phyloP scores from a whole-genome alignment of 441 rosid genomes.

The Hura crepitans region DNA sequence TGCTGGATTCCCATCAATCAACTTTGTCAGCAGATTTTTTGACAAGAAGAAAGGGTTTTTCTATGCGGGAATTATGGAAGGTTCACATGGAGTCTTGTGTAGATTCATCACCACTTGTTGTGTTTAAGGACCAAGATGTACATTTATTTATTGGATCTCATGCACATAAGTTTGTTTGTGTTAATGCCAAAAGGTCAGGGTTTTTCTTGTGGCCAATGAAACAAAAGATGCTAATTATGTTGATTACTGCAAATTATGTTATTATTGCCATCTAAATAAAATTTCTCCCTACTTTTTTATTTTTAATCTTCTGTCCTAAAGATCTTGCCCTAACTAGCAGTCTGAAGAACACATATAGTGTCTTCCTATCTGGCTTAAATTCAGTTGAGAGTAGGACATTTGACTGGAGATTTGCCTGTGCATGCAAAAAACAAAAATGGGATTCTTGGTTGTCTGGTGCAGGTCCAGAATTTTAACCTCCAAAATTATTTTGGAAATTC shows the following conservation, averaged over 20 bases:
- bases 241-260: not conserved
- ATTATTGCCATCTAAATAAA: not conserved
- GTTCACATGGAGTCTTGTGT: conserved; percentile 86
- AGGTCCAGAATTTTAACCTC: not conserved
- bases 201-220: conserved; percentile 6
- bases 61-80: conserved; percentile 67
- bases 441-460: not conserved
- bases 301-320: too few relatives aligned
- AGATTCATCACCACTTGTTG: conserved; percentile 86
- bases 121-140: conserved; percentile 49
- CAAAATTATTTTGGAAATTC: not conserved
- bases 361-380: not conserved
- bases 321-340: not conserved
- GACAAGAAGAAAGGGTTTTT: conserved; percentile 36
- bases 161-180: conserved; percentile 57
- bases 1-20: conserved; percentile 27
- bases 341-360: not conserved
- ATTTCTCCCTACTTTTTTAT: not conserved
- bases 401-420: not conserved
- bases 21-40: conserved; percentile 42
- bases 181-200: conserved; percentile 66
- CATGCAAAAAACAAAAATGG: not conserved
- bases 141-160: conserved; percentile 90
- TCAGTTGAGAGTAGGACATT: not conserved
- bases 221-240: not conserved